These are phyloP conservation scores for Metarhizium sp. DNA, from an alignment of 2,329 filamentous ascomycete genomes.

Conservation along the genomic window DNA sequence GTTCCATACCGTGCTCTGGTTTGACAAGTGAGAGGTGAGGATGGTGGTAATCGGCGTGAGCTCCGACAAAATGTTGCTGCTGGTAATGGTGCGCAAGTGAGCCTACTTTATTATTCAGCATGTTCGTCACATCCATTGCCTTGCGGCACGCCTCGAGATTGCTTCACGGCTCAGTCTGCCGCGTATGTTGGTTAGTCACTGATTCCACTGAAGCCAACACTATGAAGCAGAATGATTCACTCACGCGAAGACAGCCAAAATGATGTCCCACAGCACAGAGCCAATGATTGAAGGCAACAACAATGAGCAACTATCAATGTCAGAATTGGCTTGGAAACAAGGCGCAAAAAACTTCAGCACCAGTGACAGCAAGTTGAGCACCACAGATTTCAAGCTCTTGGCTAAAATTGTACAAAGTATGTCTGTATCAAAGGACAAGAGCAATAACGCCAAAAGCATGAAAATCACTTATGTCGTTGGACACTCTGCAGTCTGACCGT, in stretches of 20 bases:
- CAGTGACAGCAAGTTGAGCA: not conserved
- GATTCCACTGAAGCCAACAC: not conserved
- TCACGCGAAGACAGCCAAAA: constrained; percentile 8
- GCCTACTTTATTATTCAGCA: constrained; percentile 40
- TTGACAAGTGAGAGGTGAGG: constrained; percentile 24
- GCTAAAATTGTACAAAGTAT: not conserved
- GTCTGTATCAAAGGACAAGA: not conserved
- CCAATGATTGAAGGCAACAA: constrained; percentile 3
- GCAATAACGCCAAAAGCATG: too few relatives aligned
- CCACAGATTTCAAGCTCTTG: not conserved
- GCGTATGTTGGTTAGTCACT: constrained; percentile 7
- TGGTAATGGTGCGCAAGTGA: constrained; percentile 18
- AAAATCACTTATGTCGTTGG: too few relatives aligned
- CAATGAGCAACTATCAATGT: not conserved
- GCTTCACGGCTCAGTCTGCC: constrained; percentile 26
- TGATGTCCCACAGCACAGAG: constrained; percentile 15
- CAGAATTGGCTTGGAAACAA: constrained; percentile 2
- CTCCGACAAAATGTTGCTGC: constrained; percentile 18
- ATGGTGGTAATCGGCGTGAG: constrained; percentile 21
- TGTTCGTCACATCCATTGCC: constrained; percentile 44
- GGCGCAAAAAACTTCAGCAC: not conserved
- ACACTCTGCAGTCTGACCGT: too few relatives aligned
- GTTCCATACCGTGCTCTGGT: constrained; percentile 35
- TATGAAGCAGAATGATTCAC: not conserved
- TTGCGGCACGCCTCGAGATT: constrained; percentile 34